Evolutionary conservation across 495 filamentous ascomycete genomes (phyloP), one percentile per base, ranked within the genome.

Genomic region (Parathielavia appendiculata): DNA sequence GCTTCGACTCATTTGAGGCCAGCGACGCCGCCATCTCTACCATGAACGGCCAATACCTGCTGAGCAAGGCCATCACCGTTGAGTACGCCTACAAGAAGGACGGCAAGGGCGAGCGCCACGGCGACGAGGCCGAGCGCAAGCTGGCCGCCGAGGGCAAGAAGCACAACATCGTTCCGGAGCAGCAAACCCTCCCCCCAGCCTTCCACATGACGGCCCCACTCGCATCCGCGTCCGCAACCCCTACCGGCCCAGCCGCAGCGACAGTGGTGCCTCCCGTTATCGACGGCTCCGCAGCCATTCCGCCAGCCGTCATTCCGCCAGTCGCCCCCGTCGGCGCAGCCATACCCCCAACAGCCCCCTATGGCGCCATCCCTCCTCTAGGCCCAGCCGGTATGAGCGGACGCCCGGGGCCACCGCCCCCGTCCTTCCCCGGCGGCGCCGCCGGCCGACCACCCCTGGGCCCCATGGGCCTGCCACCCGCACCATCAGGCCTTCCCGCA

Each of bases 1-100:
- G 90, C 48, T 98, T 93, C 68, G 85, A 87, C 65, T 87, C 88
- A 60, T 98, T 98, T 70, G 93, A 98, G 72, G 90, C 91, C 58
- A 92, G 90, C 20, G 93, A 98, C 65, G 87, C 89, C 57, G 95
- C 93, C 32, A 88, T 95, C 55, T 77, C 83, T 51, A 90, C 90
- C 66, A 96, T 98, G 92, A 89, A 97, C 69, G 90, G 91, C 53
- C 92, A 97, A 72, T 96, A 91, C 73, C 81, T 98, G 50, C 93
- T 95, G 83, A 96, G 96, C 76, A 96, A 96, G 73, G 86, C 93
- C 66, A 85, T 96, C 63, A 88, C 86, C 2, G 95, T 97, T 43
- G 92, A 98, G 70, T 98, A 98, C 72, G 93, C 93, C 41, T 98
- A 96, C 79, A 98, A 98, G 81, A 97, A 97, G 73, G 95, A 98